A percentile compares a stretch with the other conserved stretches of the same genome.
Evolutionary conservation across 495 filamentous ascomycete genomes (phyloP).

Genomic region (Endocarpon pusillum): DNA sequence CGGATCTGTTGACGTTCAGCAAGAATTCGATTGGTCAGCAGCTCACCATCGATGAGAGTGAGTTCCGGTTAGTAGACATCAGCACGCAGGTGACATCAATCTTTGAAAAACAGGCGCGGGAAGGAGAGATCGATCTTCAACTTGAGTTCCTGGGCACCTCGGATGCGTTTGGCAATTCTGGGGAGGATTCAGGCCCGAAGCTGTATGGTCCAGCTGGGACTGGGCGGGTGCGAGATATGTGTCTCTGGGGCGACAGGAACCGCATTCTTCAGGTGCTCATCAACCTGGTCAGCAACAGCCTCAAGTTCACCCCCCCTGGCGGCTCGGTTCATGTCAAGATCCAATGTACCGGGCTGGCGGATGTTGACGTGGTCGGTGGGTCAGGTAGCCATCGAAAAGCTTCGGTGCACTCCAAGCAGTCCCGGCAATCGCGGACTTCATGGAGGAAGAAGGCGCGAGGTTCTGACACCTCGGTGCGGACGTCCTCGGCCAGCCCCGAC

Average conservation of each 20-base stretch:
- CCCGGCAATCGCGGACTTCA: conserved; percentile 5
- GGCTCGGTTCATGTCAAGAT: conserved; percentile 61
- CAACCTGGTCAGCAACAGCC: conserved; percentile 79
- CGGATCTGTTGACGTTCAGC: conserved; percentile 78
- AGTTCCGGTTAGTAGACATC: conserved; percentile 68
- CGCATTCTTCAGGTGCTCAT: conserved; percentile 79
- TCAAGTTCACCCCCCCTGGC: conserved; percentile 77
- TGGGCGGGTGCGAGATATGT: conserved; percentile 52
- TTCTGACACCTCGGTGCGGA: conserved; percentile 1
- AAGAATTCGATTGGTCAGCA: conserved; percentile 83
- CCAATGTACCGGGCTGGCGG: conserved; percentile 38
- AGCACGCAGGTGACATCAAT: conserved; percentile 64
- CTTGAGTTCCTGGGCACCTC: conserved; percentile 48
- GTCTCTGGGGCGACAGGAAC: conserved; percentile 81
- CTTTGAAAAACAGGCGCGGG: conserved; percentile 75
- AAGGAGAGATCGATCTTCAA: conserved; percentile 52
- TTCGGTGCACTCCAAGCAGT: conserved; percentile 4
- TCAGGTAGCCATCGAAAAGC: conserved; percentile 7
- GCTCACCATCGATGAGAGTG: conserved; percentile 63
- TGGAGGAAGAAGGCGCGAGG: conserved; percentile 3
- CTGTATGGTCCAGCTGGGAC: conserved; percentile 41
- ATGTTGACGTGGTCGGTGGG: conserved; percentile 19
- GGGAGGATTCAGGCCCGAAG: conserved; percentile 20
- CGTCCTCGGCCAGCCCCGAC: conserved; percentile 2
- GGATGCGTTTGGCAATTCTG: conserved; percentile 17